Evolutionary conservation across 768 basidiomycete genomes (phyloP).

Genomic region (Pleurotus ostreatus): DNA sequence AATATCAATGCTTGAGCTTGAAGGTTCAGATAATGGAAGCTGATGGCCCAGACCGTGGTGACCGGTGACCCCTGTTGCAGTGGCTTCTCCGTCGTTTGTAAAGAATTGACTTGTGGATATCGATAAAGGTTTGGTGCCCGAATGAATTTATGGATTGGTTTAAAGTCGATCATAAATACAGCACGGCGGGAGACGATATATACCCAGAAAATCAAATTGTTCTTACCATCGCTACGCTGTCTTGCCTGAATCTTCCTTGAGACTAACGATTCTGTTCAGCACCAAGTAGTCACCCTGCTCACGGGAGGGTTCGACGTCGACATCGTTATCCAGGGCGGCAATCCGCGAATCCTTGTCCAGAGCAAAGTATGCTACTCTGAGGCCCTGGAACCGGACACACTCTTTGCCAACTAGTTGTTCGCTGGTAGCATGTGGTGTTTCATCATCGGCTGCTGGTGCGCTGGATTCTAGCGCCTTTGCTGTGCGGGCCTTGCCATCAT

Average conservation of each 20-base stretch:
- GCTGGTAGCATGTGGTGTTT: constrained; percentile 69
- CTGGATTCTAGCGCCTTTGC: constrained; percentile 53
- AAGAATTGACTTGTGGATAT: no score
- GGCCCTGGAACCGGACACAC: constrained; percentile 93
- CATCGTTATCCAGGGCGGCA: constrained; percentile 56
- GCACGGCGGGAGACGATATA: not conserved
- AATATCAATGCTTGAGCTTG: no score
- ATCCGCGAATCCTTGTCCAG: constrained; percentile 83
- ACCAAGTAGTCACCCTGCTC: constrained; percentile 77
- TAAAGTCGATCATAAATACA: not conserved
- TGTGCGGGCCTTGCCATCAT: constrained; percentile 60
- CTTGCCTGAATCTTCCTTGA: constrained; percentile 95
- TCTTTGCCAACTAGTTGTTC: constrained; percentile 87
- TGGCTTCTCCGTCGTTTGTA: no score
- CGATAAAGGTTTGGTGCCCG: no score
- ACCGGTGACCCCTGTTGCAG: no score
- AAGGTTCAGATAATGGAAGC: no score
- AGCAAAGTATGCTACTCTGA: constrained; percentile 93
- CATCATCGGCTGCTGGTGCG: constrained; percentile 32
- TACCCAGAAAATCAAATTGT: no score
- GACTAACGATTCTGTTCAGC: constrained; percentile 86
- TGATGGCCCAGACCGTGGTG: no score
- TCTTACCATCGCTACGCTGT: constrained; percentile 16
- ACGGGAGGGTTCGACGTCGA: constrained; percentile 33
- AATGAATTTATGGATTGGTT: no score